Evolutionary conservation across 2,329 filamentous ascomycete species (phyloP), one percentile per base, ranked within the genome.

Genomic region (Aspergillus nomiae): DNA sequence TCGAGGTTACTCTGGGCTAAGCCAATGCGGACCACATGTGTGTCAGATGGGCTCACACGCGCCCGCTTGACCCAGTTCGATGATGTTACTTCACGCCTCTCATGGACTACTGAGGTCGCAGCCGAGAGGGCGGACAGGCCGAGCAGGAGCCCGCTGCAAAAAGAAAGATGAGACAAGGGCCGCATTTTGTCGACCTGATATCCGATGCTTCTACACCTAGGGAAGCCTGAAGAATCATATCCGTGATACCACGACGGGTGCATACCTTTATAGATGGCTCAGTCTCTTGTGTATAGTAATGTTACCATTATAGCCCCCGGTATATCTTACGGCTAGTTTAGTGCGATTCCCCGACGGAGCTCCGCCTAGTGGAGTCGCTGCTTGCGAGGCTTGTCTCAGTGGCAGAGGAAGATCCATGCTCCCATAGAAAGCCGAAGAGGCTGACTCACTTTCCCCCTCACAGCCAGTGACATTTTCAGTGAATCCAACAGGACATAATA

Each of bases 1-100:
- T 73, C 71, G 24, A 75, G 58, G 28, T 73, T 75, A 26, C 64
- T 70, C 64, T 75, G 73, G 7, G 64, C 65, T 62, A 73, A 46
- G 10, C 71, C 71, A 43, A 73, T 70, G n/a, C 71, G 67, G 3
- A 73, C 70, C 10, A 62, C 60, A 51, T 58, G 45, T 28, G 58
- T 38, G 16, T 55, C 51, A 4, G 51, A 41, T 9, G 51, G 51
- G 32, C 11, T 36, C 10, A 38, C 51, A 38, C 51, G 51, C 30
- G 51, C 11, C 5, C n/a, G 14, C 51, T 26, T 21, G 11, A 36
- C 24, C 51, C 51, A 55, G 32, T 38, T 26, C 6, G 51, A 16
- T 6, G 51, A 38, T 38, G 32, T 28, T 9, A 41, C 51, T 6
- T 55, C 51, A 4, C 51, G 51, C 10, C 34, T 30, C 51, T 55